These are phyloP conservation scores for Cicer bijugum DNA, from an alignment of 306 rosid species.

Conservation along the genomic window DNA sequence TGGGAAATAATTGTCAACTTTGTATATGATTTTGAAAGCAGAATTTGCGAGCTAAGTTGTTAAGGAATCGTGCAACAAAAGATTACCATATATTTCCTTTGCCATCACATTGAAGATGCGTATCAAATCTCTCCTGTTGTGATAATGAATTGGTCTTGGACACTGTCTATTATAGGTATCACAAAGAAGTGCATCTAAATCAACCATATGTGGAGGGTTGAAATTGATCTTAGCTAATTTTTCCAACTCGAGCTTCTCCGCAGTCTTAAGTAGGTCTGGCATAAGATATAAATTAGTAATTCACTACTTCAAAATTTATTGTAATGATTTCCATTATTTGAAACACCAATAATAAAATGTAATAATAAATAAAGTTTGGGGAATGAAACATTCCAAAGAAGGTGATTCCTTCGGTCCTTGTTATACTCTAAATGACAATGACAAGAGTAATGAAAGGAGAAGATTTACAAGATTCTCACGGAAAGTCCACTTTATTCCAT, in stretches of 20 bases:
- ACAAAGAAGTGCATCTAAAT: constrained; percentile 49
- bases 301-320: constrained; percentile 22
- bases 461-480: too few species aligned
- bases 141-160: constrained; percentile 55
- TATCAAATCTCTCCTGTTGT: constrained; percentile 48
- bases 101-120: constrained; percentile 55
- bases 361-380: background rate
- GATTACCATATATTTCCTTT: constrained; percentile 54
- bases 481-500: too few species aligned
- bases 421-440: background rate
- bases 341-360: constrained; percentile 2
- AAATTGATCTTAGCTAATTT: constrained; percentile 42
- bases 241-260: constrained; percentile 41
- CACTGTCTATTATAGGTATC: constrained; percentile 39
- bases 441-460: too few species aligned
- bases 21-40: constrained; percentile 18
- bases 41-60: background rate
- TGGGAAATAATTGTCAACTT: constrained; percentile 36
- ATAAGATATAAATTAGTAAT: constrained; percentile 35
- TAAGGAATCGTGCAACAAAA: constrained; percentile 25
- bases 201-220: background rate
- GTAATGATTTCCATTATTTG: background rate
- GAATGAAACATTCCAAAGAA: constrained; percentile 1
- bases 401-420: background rate
- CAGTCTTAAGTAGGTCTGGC: constrained; percentile 41